Evolutionary conservation across 441 rosid genomes (phyloP).

Genomic region (Omphalea diandra): DNA sequence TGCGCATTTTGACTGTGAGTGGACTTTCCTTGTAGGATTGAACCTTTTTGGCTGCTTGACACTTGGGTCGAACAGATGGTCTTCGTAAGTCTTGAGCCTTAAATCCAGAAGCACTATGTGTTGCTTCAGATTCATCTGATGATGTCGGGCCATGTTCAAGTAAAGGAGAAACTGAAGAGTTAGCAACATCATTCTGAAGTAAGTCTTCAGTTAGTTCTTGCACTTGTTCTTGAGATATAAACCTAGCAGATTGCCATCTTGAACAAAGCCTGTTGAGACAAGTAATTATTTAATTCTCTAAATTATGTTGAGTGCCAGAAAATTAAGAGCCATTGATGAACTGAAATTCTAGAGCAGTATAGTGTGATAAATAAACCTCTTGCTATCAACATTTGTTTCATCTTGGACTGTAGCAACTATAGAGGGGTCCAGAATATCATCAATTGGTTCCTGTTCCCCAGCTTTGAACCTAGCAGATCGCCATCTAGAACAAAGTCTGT

Average conservation of each 20-base stretch:
- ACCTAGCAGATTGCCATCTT: constrained; percentile 21
- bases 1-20: constrained; percentile 51
- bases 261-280: constrained; percentile 12
- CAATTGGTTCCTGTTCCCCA: constrained; percentile 28
- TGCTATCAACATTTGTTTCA: constrained; percentile 5
- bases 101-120: constrained; percentile 19
- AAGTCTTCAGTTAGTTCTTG: constrained; percentile 16
- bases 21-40: constrained; percentile 63
- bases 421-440: constrained; percentile 14
- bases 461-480: constrained; percentile 22
- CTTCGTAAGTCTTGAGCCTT: constrained; percentile 27
- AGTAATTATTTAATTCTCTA: not conserved
- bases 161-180: constrained; percentile 30
- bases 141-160: constrained; percentile 16
- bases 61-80: constrained; percentile 51
- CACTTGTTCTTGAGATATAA: constrained; percentile 16
- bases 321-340: not conserved
- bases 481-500: constrained; percentile 7
- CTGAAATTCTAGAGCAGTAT: not conserved
- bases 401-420: constrained; percentile 9
- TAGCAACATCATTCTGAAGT: constrained; percentile 12
- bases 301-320: not conserved
- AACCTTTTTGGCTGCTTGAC: constrained; percentile 59
- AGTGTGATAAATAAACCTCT: constrained; percentile 14
- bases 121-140: constrained; percentile 36